Percentiles rank a stretch among this genome's conserved stretches.
phyloP scores from a whole-genome alignment of 2,329 filamentous ascomycete species.

The Fusarium tupiense region DNA sequence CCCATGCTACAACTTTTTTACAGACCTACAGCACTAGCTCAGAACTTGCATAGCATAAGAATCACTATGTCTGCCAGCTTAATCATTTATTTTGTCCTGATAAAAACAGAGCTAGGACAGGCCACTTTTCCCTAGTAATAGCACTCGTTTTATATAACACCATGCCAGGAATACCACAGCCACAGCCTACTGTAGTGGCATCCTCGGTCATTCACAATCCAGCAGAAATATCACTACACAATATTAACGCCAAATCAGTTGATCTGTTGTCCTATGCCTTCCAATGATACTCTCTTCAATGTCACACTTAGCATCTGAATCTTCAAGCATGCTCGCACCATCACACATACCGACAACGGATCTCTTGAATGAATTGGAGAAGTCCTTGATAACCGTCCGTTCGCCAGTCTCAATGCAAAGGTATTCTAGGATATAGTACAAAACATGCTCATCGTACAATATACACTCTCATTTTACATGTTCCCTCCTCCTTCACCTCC shows the following conservation, averaged over 20 bases:
- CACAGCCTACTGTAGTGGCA: not conserved
- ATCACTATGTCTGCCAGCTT: not conserved
- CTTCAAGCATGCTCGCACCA: not conserved
- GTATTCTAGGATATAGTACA: constrained; percentile 44
- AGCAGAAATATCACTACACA: not conserved
- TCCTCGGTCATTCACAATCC: not conserved
- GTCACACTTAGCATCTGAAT: not conserved
- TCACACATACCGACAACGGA: not conserved
- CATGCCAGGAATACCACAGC: not conserved
- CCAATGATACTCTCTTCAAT: too few species aligned
- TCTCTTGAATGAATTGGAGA: constrained; percentile 31
- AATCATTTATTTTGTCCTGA: not conserved
- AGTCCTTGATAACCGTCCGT: constrained; percentile 31
- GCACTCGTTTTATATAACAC: not conserved
- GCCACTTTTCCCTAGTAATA: accelerated
- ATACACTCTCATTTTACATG: constrained; percentile 41
- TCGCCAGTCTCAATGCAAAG: constrained; percentile 37
- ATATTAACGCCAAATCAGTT: not conserved
- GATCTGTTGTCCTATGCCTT: not conserved
- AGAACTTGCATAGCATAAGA: not conserved
- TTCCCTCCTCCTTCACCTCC: not conserved
- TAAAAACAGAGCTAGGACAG: not conserved
- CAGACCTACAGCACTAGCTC: not conserved
- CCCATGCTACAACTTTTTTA: not conserved
- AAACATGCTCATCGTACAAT: constrained; percentile 44